Conservation (phyloP, 1,284 basidiomycete genomes). For the Neotropicomus parvogracilis region DNA sequence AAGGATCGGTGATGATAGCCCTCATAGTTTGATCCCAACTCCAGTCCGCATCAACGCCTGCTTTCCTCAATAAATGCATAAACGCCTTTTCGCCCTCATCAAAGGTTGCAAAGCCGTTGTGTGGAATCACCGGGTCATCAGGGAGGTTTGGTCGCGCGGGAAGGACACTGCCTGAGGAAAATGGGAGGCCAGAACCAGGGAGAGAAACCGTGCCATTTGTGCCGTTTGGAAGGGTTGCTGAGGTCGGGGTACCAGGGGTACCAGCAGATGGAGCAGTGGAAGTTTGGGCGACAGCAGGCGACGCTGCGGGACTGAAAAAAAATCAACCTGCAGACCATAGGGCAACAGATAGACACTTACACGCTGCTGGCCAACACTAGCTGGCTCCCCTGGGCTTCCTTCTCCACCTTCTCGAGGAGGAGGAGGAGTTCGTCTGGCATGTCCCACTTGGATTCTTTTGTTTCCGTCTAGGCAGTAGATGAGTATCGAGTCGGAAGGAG, state of each 20-base stretch:
- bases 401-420: slow-evolving; percentile 79
- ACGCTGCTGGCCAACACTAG: slow-evolving; percentile 33
- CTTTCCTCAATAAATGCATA: slow-evolving; percentile 81
- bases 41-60: slow-evolving; percentile 87
- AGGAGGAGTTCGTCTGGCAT: slow-evolving; percentile 85
- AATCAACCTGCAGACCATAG: neutral
- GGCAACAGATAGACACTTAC: slow-evolving; percentile 17
- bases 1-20: slow-evolving; percentile 94
- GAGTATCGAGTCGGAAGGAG: neutral
- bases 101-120: slow-evolving; percentile 80
- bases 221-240: slow-evolving; percentile 37
- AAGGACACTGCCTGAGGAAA: slow-evolving; percentile 55
- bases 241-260: slow-evolving; percentile 10
- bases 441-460: slow-evolving; percentile 93
- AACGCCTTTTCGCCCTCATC: slow-evolving; percentile 96
- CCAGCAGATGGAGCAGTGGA: slow-evolving; percentile 2
- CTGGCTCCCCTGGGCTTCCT: slow-evolving; percentile 49
- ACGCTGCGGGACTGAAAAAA: slow-evolving; percentile 14
- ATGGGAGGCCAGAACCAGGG: slow-evolving; percentile 54
- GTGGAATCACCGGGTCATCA: slow-evolving; percentile 81
- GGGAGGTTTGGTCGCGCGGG: slow-evolving; percentile 75
- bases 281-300: slow-evolving; percentile 14
- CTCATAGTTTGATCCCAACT: slow-evolving; percentile 99
- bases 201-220: slow-evolving; percentile 45
- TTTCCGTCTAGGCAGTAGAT: slow-evolving; percentile 53